phyloP scores from a whole-genome alignment of 495 filamentous ascomycete genomes.

The Pyronema omphalodes region DNA sequence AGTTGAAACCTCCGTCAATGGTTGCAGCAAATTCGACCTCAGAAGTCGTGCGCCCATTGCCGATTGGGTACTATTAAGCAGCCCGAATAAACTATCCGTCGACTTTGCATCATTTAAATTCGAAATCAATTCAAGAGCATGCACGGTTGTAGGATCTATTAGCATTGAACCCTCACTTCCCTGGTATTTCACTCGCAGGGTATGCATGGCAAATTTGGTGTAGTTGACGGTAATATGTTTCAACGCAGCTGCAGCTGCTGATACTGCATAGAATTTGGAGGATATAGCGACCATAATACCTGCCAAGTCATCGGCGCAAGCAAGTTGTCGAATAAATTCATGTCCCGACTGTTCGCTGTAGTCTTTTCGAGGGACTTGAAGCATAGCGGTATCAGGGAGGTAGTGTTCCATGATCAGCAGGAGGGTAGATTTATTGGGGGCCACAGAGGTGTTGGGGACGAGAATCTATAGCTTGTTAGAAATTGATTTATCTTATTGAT shows the following conservation, averaged over 20 bases:
- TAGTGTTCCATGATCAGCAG: slow-evolving; percentile 54
- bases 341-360: slow-evolving; percentile 74
- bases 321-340: slow-evolving; percentile 60
- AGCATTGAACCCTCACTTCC: slow-evolving; percentile 85
- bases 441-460: slow-evolving; percentile 47
- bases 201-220: slow-evolving; percentile 45
- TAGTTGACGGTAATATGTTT: slow-evolving; percentile 56
- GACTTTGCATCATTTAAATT: slow-evolving; percentile 61
- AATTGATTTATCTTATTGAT: not conserved
- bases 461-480: slow-evolving; percentile 31
- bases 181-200: slow-evolving; percentile 68
- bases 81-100: slow-evolving; percentile 59
- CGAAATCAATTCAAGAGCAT: slow-evolving; percentile 74
- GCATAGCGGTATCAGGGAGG: slow-evolving; percentile 38
- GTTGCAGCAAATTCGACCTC: slow-evolving; percentile 69
- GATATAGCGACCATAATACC: slow-evolving; percentile 59
- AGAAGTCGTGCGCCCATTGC: slow-evolving; percentile 75
- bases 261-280: slow-evolving; percentile 77
- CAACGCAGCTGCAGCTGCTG: slow-evolving; percentile 68
- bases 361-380: slow-evolving; percentile 56
- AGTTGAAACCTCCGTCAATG: slow-evolving; percentile 44
- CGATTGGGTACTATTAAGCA: slow-evolving; percentile 69
- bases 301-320: slow-evolving; percentile 57
- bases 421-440: slow-evolving; percentile 54
- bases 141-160: slow-evolving; percentile 72